Conservation (phyloP, 108 stramenopile species). For the Parmales sp. region DNA sequence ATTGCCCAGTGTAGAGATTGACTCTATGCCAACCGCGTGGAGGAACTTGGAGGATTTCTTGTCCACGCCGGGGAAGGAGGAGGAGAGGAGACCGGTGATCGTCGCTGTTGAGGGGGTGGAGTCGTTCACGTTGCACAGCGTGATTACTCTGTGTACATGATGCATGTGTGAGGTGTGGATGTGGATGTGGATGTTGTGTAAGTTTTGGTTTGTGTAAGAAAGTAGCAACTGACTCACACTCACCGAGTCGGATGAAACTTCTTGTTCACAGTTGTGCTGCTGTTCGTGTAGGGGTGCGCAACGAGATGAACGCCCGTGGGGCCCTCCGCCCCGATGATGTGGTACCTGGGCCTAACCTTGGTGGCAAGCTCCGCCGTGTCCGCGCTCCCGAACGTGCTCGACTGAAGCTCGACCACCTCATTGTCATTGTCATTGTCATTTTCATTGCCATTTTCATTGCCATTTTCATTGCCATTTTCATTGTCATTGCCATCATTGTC, state of each 20-base stretch:
- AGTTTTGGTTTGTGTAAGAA: background rate
- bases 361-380: conserved; percentile 67
- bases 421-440: background rate
- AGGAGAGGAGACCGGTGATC: background rate
- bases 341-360: conserved; percentile 56
- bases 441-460: background rate
- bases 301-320: conserved; percentile 11
- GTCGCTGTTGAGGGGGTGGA: background rate
- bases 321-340: conserved; percentile 36
- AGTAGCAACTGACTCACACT: background rate
- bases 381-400: conserved; percentile 30
- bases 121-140: background rate
- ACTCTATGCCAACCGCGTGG: no score
- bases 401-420: background rate
- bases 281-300: conserved; percentile 22
- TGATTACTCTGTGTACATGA: background rate
- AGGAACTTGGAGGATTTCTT: no score
- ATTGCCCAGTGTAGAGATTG: background rate
- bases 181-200: background rate
- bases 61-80: no score
- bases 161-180: background rate
- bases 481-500: background rate
- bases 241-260: conserved; percentile 27
- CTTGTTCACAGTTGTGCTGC: conserved; percentile 7
- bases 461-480: background rate